phyloP scores from a whole-genome alignment of 1,284 basidiomycete species.

The Inonotus obliquus region DNA sequence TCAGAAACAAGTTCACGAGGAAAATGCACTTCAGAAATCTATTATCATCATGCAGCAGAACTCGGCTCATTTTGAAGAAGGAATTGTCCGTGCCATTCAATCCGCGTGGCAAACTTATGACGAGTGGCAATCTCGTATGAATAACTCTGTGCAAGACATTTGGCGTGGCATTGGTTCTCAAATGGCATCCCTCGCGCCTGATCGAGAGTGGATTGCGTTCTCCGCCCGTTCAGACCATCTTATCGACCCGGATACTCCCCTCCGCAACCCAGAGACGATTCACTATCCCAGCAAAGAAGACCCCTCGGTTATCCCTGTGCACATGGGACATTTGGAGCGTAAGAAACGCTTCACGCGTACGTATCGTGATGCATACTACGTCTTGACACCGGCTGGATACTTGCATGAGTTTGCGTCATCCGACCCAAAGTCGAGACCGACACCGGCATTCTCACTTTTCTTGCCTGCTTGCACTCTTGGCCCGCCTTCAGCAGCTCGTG shows the following conservation, averaged over 20 bases:
- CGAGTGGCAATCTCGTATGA: constrained; percentile 94
- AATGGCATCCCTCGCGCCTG: constrained; percentile 85
- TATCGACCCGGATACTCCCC: constrained; percentile 93
- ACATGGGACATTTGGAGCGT: constrained; percentile 89
- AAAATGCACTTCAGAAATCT: constrained; percentile 97
- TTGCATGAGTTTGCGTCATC: constrained; percentile 87
- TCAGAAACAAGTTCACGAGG: constrained; percentile 92
- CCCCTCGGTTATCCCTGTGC: constrained; percentile 83
- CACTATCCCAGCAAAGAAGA: constrained; percentile 94
- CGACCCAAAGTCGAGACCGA: constrained; percentile 64
- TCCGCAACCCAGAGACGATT: constrained; percentile 78
- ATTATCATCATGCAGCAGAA: constrained; percentile 99
- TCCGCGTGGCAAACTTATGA: constrained; percentile 97
- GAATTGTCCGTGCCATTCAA: constrained; percentile 92
- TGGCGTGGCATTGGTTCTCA: constrained; percentile 74
- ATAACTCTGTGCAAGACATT: constrained; percentile 73
- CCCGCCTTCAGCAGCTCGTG: constrained; percentile 66
- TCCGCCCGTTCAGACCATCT: constrained; percentile 93
- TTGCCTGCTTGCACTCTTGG: constrained; percentile 95
- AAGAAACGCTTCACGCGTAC: constrained; percentile 95
- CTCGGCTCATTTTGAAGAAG: constrained; percentile 95
- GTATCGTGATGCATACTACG: constrained; percentile 88
- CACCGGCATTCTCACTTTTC: constrained; percentile 88
- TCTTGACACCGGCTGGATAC: constrained; percentile 94
- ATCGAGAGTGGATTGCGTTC: constrained; percentile 97